Evolutionary conservation across 495 filamentous ascomycete species (phyloP).

Genomic region (Talaromyces liani): DNA sequence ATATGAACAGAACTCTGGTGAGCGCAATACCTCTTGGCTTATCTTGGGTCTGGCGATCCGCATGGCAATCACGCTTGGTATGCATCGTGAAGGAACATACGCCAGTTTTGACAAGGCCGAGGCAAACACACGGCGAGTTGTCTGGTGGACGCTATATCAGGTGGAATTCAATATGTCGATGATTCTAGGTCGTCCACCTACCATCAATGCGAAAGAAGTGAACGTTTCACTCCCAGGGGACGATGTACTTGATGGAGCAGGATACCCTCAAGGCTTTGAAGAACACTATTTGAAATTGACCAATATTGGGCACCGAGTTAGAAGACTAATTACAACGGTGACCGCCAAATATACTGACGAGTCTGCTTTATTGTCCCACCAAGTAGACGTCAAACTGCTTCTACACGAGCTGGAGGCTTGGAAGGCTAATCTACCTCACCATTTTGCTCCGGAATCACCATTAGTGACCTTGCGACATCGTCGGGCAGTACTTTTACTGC

Average conservation of each 20-base stretch:
- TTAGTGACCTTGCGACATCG: background rate
- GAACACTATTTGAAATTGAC: conserved; percentile 1
- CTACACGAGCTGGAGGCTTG: conserved; percentile 28
- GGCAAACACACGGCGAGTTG: conserved; percentile 32
- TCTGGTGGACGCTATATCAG: conserved; percentile 42
- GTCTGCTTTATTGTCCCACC: background rate
- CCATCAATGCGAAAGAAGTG: conserved; percentile 35
- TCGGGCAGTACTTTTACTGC: background rate
- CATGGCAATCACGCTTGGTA: conserved; percentile 38
- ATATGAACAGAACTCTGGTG: conserved; percentile 39
- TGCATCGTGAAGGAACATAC: conserved; percentile 35
- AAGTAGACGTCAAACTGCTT: conserved; percentile 17
- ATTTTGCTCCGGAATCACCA: conserved; percentile 11
- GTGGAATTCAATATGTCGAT: conserved; percentile 39
- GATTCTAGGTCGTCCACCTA: conserved; percentile 38
- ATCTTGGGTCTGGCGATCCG: conserved; percentile 33
- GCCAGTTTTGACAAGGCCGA: conserved; percentile 28
- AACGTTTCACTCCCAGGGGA: conserved; percentile 28
- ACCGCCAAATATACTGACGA: background rate
- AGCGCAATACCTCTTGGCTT: conserved; percentile 31
- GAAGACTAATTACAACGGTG: background rate
- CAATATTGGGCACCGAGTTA: background rate
- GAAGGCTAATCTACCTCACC: conserved; percentile 25
- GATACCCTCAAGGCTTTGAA: conserved; percentile 2
- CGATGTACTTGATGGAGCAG: conserved; percentile 4